Conservation (phyloP, 495 filamentous ascomycete genomes). For the Aspergillus nidulans region DNA sequence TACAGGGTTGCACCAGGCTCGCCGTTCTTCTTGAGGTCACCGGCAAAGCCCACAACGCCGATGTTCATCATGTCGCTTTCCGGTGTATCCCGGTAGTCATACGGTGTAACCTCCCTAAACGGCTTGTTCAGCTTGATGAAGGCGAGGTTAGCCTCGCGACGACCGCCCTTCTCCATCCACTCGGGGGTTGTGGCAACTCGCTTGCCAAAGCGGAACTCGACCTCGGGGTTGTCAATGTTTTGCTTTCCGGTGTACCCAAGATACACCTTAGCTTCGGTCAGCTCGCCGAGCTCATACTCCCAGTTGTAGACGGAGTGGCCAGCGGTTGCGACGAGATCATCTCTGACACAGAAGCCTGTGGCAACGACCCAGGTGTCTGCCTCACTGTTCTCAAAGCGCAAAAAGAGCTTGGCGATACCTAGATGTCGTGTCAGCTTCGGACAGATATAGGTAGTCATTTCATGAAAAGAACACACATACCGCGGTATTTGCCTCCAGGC, state of each 20-base stretch:
- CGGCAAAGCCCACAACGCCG: not conserved
- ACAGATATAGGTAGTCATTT: not conserved
- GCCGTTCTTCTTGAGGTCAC: not conserved
- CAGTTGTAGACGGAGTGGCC: not conserved
- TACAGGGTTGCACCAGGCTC: not conserved
- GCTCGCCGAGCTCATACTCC: not conserved
- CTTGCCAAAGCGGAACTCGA: not conserved
- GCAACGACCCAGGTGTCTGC: not conserved
- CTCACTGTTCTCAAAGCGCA: not conserved
- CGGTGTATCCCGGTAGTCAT: not conserved
- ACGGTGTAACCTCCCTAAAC: not conserved
- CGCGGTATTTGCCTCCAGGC: not conserved
- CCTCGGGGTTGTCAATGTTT: not conserved
- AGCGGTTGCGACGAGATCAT: not conserved
- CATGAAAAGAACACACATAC: not conserved
- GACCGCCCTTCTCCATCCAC: not conserved
- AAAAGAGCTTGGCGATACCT: not conserved
- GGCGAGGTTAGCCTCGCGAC: not conserved
- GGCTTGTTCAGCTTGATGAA: not conserved
- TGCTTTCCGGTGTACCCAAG: not conserved
- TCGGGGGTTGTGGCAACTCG: not conserved
- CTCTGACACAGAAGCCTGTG: not conserved
- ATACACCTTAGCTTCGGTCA: not conserved
- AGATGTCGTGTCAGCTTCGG: not conserved
- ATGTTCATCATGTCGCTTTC: not conserved